A percentile compares a stretch with the other conserved stretches of the same genome.
These are phyloP conservation scores for Exophiala phaeomuriformis DNA, from an alignment of 2,329 filamentous ascomycete species.

Conservation along the genomic window DNA sequence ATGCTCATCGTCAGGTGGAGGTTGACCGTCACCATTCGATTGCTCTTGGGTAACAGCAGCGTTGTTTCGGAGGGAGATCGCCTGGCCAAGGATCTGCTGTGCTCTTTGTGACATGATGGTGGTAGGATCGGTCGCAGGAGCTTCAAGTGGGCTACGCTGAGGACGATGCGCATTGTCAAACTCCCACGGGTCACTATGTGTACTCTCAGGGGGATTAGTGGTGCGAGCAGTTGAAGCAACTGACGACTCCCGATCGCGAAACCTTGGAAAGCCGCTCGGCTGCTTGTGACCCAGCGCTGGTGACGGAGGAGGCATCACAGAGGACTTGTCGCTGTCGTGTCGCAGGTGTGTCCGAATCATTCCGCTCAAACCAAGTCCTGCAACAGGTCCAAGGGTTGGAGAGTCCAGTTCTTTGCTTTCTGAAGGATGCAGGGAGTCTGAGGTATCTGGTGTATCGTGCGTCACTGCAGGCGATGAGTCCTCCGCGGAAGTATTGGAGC, in stretches of 20 bases:
- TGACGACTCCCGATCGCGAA: conserved; percentile 24
- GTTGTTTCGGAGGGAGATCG: conserved; percentile 31
- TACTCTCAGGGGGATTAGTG: conserved; percentile 43
- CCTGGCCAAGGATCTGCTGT: conserved; percentile 35
- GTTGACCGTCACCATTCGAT: conserved; percentile 20
- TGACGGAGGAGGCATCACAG: conserved; percentile 56
- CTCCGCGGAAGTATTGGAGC: conserved; percentile 14
- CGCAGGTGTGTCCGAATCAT: conserved; percentile 81
- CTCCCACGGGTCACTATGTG: conserved; percentile 50
- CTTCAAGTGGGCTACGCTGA: conserved; percentile 11
- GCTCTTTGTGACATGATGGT: conserved; percentile 32
- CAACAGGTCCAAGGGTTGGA: conserved; percentile 63
- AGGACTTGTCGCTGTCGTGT: conserved; percentile 72
- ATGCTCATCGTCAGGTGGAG: conserved; percentile 11
- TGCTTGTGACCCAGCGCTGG: conserved; percentile 27
- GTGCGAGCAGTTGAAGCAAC: conserved; percentile 33
- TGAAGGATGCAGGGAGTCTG: conserved; percentile 16
- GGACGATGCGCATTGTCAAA: conserved; percentile 43
- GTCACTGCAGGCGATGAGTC: conserved; percentile 15
- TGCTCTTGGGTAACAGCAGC: conserved; percentile 20
- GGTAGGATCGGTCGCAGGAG: conserved; percentile 14
- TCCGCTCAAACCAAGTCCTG: conserved; percentile 60
- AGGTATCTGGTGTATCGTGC: conserved; percentile 17
- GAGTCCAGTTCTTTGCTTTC: conserved; percentile 50
- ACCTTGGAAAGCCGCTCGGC: background rate